Base-by-base conservation (phyloP, 768 basidiomycete genomes). In the Nidula microcarpa region DNA sequence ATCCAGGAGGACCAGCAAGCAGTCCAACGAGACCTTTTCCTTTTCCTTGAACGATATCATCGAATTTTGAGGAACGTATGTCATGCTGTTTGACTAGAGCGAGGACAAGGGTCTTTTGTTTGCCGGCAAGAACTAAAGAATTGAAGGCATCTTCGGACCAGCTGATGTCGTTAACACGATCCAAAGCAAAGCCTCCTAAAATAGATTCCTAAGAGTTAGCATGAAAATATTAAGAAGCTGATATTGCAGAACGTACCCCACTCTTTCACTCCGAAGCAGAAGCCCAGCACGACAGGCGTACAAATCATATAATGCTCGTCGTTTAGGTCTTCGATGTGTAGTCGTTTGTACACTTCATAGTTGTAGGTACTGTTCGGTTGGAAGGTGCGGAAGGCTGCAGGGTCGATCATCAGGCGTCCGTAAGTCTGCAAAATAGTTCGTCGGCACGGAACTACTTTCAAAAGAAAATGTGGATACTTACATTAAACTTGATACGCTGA, bases 1-100 rank as follows among this genome's bases (percentile, higher is more conserved):
- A 64, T 0, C 72, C 72, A 7, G 72, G 72, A 11, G 49, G 54
- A 5, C 71, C 72, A n/a, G 61, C 57, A 13, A 73, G 59, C 3
- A 68, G 55, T n/a, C 44, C 44, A 10, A 46, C 23, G 14, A 46
- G 44, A n/a, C 44, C 44, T 23, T 46, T 46, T 4, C 32, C 69
- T 53, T 75, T 74, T 11, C 71, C 72, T 34, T 62, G 58, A 44
- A 75, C 59, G 33, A 74, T 52, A 47, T 75, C 71, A 54, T 70
- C 68, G 50, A 70, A 69, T 3, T 33, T 37, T 8, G 49, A 41
- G 1, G 52, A 49, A 9, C 45, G 49, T 41, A 33, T 14, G 6
- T 43, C 50, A 36, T 64, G 60, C 46, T 64, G 58, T 33, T 66
- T 61, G 17, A 72, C 61, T 10, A 73, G 64, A 6, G 66, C 58